phyloP scores from a whole-genome alignment of 2,329 filamentous ascomycete genomes.

The Teratosphaeria zuluensis region DNA sequence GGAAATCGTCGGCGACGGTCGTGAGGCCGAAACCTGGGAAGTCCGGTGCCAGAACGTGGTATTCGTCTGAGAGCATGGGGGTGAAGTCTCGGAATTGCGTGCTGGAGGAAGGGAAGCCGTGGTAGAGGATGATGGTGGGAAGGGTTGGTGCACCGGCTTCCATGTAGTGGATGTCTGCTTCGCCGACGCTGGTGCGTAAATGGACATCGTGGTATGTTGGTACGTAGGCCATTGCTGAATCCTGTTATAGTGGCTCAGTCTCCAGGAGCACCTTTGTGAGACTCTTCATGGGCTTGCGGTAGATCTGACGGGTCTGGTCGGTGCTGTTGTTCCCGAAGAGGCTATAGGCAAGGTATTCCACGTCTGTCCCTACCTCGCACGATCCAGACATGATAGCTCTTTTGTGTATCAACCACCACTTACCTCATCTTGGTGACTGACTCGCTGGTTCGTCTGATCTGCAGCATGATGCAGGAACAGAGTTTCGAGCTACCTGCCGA shows the following conservation, averaged over 20 bases:
- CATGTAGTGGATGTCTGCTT: conserved; percentile 11
- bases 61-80: conserved; percentile 32
- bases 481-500: neutral
- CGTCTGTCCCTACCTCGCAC: too few species aligned
- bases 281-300: neutral
- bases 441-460: neutral
- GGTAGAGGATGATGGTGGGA: conserved; percentile 36
- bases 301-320: neutral
- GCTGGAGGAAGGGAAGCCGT: conserved; percentile 40
- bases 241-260: neutral
- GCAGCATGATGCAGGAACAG: neutral
- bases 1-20: conserved; percentile 32
- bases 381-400: too few species aligned
- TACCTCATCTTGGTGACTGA: neutral
- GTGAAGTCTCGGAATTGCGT: conserved; percentile 38
- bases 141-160: conserved; percentile 10
- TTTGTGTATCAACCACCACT: neutral
- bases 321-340: neutral
- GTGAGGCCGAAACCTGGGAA: conserved; percentile 54
- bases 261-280: too few species aligned
- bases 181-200: neutral
- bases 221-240: neutral
- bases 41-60: conserved; percentile 46
- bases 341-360: too few species aligned
- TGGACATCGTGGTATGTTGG: neutral